These are phyloP conservation scores for Ganoderma resinaceum DNA, from an alignment of 1,284 basidiomycete genomes.

Conservation along the genomic window DNA sequence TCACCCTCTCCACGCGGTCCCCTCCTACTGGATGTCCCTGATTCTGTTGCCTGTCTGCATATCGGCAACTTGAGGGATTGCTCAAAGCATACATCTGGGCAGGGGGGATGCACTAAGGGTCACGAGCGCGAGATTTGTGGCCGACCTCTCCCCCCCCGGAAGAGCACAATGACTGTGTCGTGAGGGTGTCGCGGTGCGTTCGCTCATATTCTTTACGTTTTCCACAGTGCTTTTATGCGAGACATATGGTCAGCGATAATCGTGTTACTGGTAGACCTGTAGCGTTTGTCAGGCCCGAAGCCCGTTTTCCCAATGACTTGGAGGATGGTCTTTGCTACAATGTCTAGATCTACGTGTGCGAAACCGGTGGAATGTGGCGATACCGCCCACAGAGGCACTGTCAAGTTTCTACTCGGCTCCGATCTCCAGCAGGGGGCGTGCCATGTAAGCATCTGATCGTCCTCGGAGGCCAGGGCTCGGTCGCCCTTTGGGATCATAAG, in stretches of 20 bases:
- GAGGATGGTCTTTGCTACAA: not conserved
- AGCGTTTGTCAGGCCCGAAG: too few relatives aligned
- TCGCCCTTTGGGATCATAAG: not conserved
- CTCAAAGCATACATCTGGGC: not conserved
- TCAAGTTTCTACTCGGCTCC: not conserved
- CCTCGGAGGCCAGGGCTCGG: not conserved
- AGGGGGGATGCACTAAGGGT: not conserved
- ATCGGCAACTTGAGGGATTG: slow-evolving; percentile 22
- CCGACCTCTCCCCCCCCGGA: not conserved
- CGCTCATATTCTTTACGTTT: too few relatives aligned
- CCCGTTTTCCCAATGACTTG: too few relatives aligned
- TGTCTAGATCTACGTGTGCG: too few relatives aligned
- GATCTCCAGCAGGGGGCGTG: not conserved
- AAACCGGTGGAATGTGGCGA: not conserved
- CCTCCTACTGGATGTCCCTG: not conserved
- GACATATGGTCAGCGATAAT: too few relatives aligned
- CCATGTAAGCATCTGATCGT: not conserved
- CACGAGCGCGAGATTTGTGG: not conserved
- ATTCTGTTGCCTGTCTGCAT: slow-evolving; percentile 53
- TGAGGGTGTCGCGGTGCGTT: too few relatives aligned
- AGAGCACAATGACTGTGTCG: too few relatives aligned
- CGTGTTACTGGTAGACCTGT: too few relatives aligned
- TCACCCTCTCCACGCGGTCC: not conserved
- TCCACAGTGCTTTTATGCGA: too few relatives aligned
- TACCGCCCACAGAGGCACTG: not conserved